Evolutionary conservation across 768 basidiomycete genomes (phyloP), one percentile per base, ranked within the genome.

Genomic region (Lentinula lateritia): DNA sequence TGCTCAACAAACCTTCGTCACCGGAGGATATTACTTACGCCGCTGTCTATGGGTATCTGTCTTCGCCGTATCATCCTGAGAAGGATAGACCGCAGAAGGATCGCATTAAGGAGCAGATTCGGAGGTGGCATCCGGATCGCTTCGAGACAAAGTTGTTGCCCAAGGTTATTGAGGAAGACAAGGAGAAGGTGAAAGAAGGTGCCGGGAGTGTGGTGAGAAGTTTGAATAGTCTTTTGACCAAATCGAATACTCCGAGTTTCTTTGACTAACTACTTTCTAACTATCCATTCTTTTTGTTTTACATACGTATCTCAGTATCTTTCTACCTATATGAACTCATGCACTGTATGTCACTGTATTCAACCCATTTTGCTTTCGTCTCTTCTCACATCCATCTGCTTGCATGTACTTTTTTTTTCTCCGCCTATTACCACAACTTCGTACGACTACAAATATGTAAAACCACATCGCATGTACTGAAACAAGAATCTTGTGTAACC

Each of bases 51-150:
- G 81, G 83, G 36, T 91, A 90, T 65, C 78, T 91, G 67, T 74
- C 83, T 60, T 85, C 85, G 15, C 75, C 81, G 10, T 70, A 81
- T 61, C 80, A 83, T 63, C 83, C 86, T 0, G 76, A 77, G 60
- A 75, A 70, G 60, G 84, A 85, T 34, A 81, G 78, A 67, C 75
- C 75, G 52, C 66, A 77, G 54, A 89, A 88, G 74, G 90, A 92
- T 66, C 84, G 89, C 13, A 78, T 91, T 64, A 89, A 85, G 75
- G 90, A 92, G 63, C 83, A 86, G 58, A 80, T 93, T 66, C 81
- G 83, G 71, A 75, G 80, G 64, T 93, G 90, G 90, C 90, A 93
- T 72, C 90, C 91, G 4, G 91, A 93, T 73, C 84, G 88, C 38
- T 92, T 93, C 68, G 87, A 92, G 65, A 84, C 84, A 39, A 85